Base-by-base conservation (phyloP, 1,284 basidiomycete genomes). In the Ustilago tritici region DNA sequence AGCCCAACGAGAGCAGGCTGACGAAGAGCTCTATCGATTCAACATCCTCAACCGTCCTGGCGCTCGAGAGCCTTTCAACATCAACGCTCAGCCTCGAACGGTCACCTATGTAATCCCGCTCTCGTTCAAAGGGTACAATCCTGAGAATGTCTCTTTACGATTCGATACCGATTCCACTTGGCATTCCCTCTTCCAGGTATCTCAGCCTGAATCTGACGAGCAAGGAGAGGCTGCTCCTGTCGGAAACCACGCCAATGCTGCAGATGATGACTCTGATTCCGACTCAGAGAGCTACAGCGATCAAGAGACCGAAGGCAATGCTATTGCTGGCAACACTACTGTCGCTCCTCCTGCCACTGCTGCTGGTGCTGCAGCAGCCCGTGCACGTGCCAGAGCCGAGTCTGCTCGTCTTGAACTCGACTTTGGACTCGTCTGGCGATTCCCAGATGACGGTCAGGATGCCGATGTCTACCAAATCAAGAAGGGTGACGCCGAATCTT, bases 351-450 rank as follows among this genome's bases (percentile, higher is more conserved):
- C 43, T 43, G 31, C 54, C 12, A 54, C 65, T 23, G 50, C 38
- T 19, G 47, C 41, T 28, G 55, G 41, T 15, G 64, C 67, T 14
- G 67, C 70, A 17, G 54, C 61, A 4, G 70, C 70, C 23, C 64
- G 64, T n/a, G 76, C 76, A 3, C 61, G 71, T 10, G 76, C 71
- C 11, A 57, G 71, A 35, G 76, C 76, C 38, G 70, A 70, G 28
- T 67, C 73, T 4, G 69, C 79, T 8, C 56, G 81, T 17, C 75
- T 83, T 28, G 73, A 80, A 38, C 64, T 82, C 49, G 79, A 83
- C 61, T 83, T 82, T 46, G 79, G 76, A 23, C 64, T 83, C 12
- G 77, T 78, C 23, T 83, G 81, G 81, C 68, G 81, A 32, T 83
- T 82, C 65, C 78, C 79, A 0, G 81, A 81, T 38, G 81, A 83